phyloP scores from a whole-genome alignment of 257 asterid genomes.

The Asclepias syriaca region DNA sequence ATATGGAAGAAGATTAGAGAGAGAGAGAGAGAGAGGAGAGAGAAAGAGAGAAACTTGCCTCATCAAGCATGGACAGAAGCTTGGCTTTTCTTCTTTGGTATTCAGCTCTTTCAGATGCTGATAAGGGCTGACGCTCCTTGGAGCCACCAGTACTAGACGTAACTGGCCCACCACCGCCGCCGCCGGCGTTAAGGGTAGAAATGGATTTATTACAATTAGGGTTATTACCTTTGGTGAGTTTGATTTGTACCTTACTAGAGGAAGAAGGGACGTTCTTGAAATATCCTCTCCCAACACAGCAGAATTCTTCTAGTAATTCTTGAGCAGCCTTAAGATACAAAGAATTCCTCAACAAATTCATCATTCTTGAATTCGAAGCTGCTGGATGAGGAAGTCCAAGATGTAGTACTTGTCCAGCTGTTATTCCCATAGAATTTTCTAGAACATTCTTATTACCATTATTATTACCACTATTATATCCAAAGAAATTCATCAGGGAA shows the following conservation, averaged over 20 bases:
- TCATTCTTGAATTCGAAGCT: conserved; percentile 24
- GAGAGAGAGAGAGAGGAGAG: neutral
- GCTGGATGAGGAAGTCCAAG: conserved; percentile 37
- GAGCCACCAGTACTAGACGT: conserved; percentile 19
- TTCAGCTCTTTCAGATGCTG: conserved; percentile 55
- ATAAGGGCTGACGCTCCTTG: conserved; percentile 37
- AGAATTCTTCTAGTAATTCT: conserved; percentile 60
- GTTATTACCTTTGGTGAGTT: conserved; percentile 31
- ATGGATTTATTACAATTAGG: conserved; percentile 35
- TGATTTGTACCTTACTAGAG: neutral
- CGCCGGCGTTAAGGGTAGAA: neutral
- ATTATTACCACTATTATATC: neutral
- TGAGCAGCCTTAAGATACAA: conserved; percentile 51
- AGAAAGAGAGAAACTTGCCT: conserved; percentile 38
- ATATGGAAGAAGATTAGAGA: neutral
- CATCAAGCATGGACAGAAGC: conserved; percentile 72
- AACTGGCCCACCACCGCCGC: neutral
- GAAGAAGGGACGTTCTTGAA: conserved; percentile 17
- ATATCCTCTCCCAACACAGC: conserved; percentile 64
- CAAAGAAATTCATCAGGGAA: conserved; percentile 13
- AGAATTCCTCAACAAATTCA: conserved; percentile 36
- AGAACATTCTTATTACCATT: conserved; percentile 12
- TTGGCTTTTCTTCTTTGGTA: conserved; percentile 63
- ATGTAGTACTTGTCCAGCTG: conserved; percentile 31
- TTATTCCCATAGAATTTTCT: neutral